Conservation (phyloP, 179 eudicot species). For the Corrigiola litoralis region DNA sequence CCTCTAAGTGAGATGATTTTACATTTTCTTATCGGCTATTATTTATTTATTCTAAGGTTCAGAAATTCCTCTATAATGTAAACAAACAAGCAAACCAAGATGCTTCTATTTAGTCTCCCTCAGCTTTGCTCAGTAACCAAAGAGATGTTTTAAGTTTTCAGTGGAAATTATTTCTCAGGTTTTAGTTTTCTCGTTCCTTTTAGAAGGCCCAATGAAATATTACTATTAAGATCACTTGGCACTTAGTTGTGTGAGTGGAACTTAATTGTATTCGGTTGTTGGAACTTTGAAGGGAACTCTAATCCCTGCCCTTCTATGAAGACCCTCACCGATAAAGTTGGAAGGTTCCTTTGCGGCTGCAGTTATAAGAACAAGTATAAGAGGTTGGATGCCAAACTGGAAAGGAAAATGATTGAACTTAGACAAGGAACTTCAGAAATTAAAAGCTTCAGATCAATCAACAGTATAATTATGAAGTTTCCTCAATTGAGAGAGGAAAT, state of each 20-base stretch:
- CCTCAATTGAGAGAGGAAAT: conserved; percentile 59
- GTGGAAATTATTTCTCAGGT: too few species aligned
- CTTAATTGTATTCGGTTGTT: background rate
- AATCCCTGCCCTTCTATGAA: conserved; percentile 34
- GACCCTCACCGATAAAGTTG: conserved; percentile 43
- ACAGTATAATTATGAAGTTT: conserved; percentile 64
- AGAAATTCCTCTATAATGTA: too few species aligned
- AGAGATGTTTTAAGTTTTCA: too few species aligned
- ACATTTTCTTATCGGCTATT: too few species aligned
- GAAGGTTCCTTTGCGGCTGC: conserved; percentile 38
- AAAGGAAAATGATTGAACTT: conserved; percentile 50
- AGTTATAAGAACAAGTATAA: conserved; percentile 40
- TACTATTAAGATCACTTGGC: background rate
- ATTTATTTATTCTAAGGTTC: too few species aligned
- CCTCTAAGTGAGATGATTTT: too few species aligned
- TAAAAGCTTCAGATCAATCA: conserved; percentile 54
- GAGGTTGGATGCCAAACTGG: conserved; percentile 49
- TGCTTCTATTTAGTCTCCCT: too few species aligned
- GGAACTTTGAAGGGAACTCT: conserved; percentile 28
- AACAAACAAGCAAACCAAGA: too few species aligned
- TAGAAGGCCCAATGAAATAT: background rate
- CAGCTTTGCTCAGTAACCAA: too few species aligned
- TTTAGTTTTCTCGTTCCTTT: too few species aligned
- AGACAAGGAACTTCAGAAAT: conserved; percentile 33
- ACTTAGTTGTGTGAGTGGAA: background rate